phyloP scores from a whole-genome alignment of 768 basidiomycete genomes.

The Xanthoconium purpureum region DNA sequence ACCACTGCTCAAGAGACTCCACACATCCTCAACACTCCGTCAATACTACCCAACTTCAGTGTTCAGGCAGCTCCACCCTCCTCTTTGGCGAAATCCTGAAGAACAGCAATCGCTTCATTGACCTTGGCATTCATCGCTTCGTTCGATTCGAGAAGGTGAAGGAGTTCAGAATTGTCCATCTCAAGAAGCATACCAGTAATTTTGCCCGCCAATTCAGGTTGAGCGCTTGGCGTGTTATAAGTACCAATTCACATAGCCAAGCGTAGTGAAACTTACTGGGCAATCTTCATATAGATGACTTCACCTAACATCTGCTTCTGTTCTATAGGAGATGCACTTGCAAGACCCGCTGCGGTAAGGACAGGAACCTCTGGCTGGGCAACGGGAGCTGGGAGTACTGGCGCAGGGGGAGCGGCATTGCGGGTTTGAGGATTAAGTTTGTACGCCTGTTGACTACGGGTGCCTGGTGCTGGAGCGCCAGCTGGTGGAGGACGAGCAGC shows the following conservation, averaged over 20 bases:
- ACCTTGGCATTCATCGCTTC: constrained; percentile 90
- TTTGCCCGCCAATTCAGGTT: constrained; percentile 95
- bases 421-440: constrained; percentile 37
- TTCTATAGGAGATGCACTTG: constrained; percentile 64
- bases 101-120: constrained; percentile 83
- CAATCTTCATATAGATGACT: constrained; percentile 90
- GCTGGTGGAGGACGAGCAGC: constrained; percentile 43
- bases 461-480: constrained; percentile 44
- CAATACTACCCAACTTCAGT: background rate
- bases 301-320: constrained; percentile 99
- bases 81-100: constrained; percentile 75
- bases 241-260: background rate
- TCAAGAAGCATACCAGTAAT: constrained; percentile 98
- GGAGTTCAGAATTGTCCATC: constrained; percentile 95
- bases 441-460: constrained; percentile 33
- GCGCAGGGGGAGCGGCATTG: constrained; percentile 34
- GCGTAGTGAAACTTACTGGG: constrained; percentile 47
- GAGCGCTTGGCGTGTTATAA: constrained; percentile 44
- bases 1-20: constrained; percentile 37
- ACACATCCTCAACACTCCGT: constrained; percentile 10
- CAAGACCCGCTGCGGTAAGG: constrained; percentile 62
- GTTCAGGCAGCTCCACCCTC: constrained; percentile 16
- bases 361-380: constrained; percentile 50
- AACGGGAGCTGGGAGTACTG: constrained; percentile 35
- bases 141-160: constrained; percentile 79